Percentiles rank a stretch among this genome's conserved stretches.
phyloP scores from a whole-genome alignment of 208 protist species.

The Vickermania ingenoplastis region DNA sequence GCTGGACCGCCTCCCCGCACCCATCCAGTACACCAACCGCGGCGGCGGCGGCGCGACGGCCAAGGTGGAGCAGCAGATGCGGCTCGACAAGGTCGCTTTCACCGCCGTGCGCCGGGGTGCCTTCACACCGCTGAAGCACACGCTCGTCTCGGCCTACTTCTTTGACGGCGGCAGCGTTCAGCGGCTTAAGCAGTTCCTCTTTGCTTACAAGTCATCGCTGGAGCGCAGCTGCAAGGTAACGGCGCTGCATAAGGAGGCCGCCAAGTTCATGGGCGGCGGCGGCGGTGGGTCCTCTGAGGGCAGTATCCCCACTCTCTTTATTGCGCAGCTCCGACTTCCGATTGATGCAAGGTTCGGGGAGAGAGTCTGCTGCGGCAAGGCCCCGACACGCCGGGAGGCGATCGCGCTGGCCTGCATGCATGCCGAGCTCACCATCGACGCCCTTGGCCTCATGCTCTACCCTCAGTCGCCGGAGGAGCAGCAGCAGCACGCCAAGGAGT shows the following conservation, averaged over 20 bases:
- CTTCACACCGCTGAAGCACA: conserved; percentile 36
- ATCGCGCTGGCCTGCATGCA: conserved; percentile 80
- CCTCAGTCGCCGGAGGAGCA: conserved; percentile 32
- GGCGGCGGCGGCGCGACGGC: background rate
- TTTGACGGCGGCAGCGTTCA: conserved; percentile 32
- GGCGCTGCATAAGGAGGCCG: conserved; percentile 21
- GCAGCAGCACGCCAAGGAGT: conserved; percentile 50
- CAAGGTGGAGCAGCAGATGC: conserved; percentile 27
- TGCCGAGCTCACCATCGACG: conserved; percentile 84
- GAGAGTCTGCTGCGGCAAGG: conserved; percentile 60
- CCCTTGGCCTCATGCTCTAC: conserved; percentile 67
- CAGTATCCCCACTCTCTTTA: conserved; percentile 14
- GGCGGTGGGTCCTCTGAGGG: background rate
- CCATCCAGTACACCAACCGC: conserved; percentile 12
- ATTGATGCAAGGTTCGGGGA: conserved; percentile 55
- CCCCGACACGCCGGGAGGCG: conserved; percentile 41
- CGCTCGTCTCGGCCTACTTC: conserved; percentile 59
- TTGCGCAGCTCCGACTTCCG: conserved; percentile 67
- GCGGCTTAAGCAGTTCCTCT: conserved; percentile 55
- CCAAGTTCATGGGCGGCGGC: conserved; percentile 3
- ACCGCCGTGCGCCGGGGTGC: conserved; percentile 25
- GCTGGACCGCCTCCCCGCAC: conserved; percentile 2
- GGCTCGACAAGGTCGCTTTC: conserved; percentile 42
- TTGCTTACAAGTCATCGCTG: conserved; percentile 23
- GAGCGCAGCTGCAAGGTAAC: conserved; percentile 22